A percentile compares a stretch with the other conserved stretches of the same genome.
These are phyloP conservation scores for Cyanophora paradoxa DNA, from an alignment of 78 protist genomes.

Conservation along the genomic window DNA sequence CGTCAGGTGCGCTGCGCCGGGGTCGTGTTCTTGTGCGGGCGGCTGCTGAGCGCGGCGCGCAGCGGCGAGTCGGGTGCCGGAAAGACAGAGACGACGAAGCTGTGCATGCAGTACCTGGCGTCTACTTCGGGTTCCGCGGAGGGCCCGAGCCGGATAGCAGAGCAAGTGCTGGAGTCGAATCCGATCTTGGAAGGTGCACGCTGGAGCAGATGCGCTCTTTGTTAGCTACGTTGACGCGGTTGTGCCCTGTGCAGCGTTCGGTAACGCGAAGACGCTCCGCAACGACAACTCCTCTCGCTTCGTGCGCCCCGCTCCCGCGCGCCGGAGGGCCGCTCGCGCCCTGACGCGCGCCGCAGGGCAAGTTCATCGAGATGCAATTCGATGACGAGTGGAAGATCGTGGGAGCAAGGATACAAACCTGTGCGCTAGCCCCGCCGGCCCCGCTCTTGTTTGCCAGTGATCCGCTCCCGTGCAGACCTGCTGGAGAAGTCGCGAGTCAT, in stretches of 20 bases:
- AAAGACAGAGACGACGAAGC: constrained; percentile 30
- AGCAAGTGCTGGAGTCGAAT: no score
- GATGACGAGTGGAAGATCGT: not conserved
- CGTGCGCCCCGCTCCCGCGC: no score
- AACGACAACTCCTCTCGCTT: constrained; percentile 31
- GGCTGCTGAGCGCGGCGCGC: not conserved
- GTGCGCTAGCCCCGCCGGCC: no score
- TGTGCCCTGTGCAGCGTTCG: constrained; percentile 29
- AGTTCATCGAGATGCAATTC: constrained; percentile 33
- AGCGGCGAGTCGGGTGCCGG: constrained; percentile 72
- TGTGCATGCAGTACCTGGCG: constrained; percentile 4
- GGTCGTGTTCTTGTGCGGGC: not conserved
- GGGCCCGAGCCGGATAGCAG: no score
- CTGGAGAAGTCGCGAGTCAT: constrained; percentile 83
- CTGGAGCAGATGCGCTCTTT: not conserved
- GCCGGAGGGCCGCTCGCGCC: no score
- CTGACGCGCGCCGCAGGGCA: constrained; percentile 33
- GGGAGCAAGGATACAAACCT: constrained; percentile 23
- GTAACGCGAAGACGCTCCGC: constrained; percentile 41
- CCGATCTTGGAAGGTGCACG: no score
- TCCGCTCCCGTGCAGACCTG: no score
- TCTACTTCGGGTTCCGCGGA: no score
- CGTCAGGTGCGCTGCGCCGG: no score
- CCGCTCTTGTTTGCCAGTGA: no score
- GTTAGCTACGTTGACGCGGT: not conserved